Conservation (phyloP, 169 alveolate species). For the Eimeria necatrix region DNA sequence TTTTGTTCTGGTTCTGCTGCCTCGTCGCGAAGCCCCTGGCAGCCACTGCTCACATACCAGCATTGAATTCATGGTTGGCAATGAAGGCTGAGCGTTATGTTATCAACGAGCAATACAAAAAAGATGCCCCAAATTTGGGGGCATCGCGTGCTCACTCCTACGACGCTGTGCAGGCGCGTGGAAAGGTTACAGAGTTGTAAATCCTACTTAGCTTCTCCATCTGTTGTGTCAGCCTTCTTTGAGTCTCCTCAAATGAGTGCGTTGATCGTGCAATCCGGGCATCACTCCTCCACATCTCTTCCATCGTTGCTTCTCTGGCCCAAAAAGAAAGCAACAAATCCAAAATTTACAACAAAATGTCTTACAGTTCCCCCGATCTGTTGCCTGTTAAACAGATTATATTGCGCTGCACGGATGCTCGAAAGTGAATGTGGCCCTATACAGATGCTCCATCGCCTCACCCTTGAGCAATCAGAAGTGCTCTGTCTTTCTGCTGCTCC, state of each 20-base stretch:
- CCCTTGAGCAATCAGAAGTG: slow-evolving; percentile 72
- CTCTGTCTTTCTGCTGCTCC: slow-evolving; percentile 66
- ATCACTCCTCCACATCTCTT: slow-evolving; percentile 88
- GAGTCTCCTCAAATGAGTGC: slow-evolving; percentile 82
- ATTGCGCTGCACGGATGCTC: no score
- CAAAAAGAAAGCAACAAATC: background rate
- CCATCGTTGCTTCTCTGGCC: slow-evolving; percentile 88
- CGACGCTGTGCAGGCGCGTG: no score
- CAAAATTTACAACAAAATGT: background rate
- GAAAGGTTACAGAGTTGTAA: no score
- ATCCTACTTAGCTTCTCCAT: slow-evolving; percentile 56
- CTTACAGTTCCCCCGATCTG: background rate
- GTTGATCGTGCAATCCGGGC: slow-evolving; percentile 88
- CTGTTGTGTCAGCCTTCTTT: slow-evolving; percentile 52
- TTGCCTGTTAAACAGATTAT: no score
- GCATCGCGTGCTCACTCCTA: no score
- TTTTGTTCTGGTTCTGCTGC: slow-evolving; percentile 56
- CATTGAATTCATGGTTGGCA: background rate
- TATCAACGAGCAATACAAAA: no score
- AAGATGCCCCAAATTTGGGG: no score
- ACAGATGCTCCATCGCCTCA: slow-evolving; percentile 20
- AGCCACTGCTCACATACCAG: slow-evolving; percentile 50
- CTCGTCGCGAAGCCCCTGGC: slow-evolving; percentile 69
- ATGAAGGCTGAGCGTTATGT: no score
- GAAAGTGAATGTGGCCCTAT: background rate